phyloP scores from a whole-genome alignment of 139 green algal genomes.

The Coccomyxa sp. region DNA sequence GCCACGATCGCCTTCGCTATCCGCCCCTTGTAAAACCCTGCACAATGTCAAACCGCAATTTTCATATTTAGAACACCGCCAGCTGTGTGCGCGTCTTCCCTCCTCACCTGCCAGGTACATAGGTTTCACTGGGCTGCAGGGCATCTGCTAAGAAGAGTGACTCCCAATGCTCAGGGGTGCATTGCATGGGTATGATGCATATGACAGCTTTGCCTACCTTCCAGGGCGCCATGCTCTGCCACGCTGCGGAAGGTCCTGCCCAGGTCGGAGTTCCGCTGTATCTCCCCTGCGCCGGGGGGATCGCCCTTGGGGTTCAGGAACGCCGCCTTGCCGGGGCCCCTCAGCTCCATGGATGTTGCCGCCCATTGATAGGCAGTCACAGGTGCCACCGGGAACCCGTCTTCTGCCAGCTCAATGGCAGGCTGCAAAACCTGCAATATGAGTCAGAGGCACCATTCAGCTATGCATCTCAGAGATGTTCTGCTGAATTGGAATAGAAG shows the following conservation, averaged over 20 bases:
- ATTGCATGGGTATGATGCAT: no score
- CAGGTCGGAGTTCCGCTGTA: constrained; percentile 45
- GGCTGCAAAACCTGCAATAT: constrained; percentile 48
- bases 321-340: constrained; percentile 11
- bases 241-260: constrained; percentile 37
- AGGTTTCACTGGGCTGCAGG: no score
- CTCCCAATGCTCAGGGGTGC: no score
- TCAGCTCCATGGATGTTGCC: neutral
- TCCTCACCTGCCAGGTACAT: no score
- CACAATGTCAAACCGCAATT: neutral
- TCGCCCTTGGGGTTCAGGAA: constrained; percentile 33
- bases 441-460: no score
- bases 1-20: constrained; percentile 58
- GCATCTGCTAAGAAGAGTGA: no score
- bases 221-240: constrained; percentile 30
- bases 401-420: constrained; percentile 63
- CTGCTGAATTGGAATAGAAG: no score
- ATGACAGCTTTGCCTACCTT: no score
- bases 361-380: constrained; percentile 33
- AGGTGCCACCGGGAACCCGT: constrained; percentile 54
- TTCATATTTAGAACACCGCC: no score
- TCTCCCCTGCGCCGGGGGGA: constrained; percentile 43
- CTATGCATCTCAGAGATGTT: no score
- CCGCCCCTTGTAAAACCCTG: constrained; percentile 63
- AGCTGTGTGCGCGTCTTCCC: no score